Evolutionary conservation across 169 alveolate species (phyloP).

Genomic region (Eimeria brunetti): DNA sequence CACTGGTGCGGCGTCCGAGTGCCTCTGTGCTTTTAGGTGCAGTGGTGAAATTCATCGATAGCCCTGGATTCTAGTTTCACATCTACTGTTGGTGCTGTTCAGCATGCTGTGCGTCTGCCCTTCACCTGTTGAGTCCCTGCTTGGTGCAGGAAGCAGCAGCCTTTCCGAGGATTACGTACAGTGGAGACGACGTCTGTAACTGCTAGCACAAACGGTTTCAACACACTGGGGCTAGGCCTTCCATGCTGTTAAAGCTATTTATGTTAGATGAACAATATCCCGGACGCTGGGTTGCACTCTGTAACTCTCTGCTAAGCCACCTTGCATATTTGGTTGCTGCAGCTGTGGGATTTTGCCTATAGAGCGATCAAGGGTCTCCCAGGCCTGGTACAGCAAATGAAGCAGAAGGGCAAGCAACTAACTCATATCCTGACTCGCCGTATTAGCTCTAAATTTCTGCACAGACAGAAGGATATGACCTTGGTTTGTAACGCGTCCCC

Average conservation of each 20-base stretch:
- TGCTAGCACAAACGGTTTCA: not conserved
- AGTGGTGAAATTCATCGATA: not conserved
- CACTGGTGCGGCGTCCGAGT: not conserved
- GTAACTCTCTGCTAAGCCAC: not conserved
- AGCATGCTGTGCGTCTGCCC: not conserved
- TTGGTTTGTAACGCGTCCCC: not conserved
- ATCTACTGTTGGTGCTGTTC: not conserved
- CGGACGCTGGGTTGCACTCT: not conserved
- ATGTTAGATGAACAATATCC: not conserved
- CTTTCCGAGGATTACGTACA: not conserved
- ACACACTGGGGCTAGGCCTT: not conserved
- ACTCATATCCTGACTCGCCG: not conserved
- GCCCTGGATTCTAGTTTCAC: not conserved
- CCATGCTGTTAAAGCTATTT: not conserved
- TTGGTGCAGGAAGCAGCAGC: not conserved
- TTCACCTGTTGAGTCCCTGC: not conserved
- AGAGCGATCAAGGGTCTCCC: not conserved
- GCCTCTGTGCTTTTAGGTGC: not conserved
- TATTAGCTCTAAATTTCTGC: not conserved
- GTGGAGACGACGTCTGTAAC: not conserved
- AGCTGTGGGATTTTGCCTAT: constrained; percentile 15
- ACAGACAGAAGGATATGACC: not conserved
- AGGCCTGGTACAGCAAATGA: not conserved
- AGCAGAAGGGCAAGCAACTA: not conserved
- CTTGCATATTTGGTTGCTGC: not conserved